Evolutionary conservation across 768 basidiomycete genomes (phyloP).

Genomic region (Leccinum uliginosum): DNA sequence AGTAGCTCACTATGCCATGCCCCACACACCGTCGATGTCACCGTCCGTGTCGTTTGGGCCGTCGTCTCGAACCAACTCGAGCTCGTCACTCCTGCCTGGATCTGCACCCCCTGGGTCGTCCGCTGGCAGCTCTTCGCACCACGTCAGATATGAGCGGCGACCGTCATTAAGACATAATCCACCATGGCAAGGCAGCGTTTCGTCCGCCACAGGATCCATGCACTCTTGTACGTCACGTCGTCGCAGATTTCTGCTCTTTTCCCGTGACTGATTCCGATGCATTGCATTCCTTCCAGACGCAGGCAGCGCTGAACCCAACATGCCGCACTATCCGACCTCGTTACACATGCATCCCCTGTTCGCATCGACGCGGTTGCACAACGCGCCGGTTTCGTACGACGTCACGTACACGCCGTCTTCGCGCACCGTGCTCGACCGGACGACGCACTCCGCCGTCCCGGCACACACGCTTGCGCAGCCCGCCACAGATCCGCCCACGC

Average conservation of each 20-base stretch:
- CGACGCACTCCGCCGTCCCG: constrained; percentile 51
- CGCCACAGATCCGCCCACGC: constrained; percentile 58
- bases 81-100: constrained; percentile 43
- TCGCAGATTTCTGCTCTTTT: neutral
- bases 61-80: constrained; percentile 51
- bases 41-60: constrained; percentile 32
- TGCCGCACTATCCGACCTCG: constrained; percentile 27
- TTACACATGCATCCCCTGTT: constrained; percentile 64
- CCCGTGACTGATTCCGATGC: neutral
- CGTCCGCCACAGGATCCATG: constrained; percentile 35
- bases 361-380: constrained; percentile 50
- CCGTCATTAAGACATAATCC: constrained; percentile 46
- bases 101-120: constrained; percentile 36
- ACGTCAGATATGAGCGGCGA: constrained; percentile 37
- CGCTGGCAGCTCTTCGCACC: constrained; percentile 38
- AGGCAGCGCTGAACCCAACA: constrained; percentile 23
- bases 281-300: constrained; percentile 10
- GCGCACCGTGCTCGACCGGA: constrained; percentile 52
- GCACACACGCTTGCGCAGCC: constrained; percentile 54
- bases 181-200: constrained; percentile 41
- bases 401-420: constrained; percentile 53
- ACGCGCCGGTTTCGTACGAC: constrained; percentile 62
- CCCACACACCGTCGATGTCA: constrained; percentile 27
- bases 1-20: constrained; percentile 32
- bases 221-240: constrained; percentile 36